phyloP scores from a whole-genome alignment of 352 stramenopile species.

The Globisporangium echinulatum region DNA sequence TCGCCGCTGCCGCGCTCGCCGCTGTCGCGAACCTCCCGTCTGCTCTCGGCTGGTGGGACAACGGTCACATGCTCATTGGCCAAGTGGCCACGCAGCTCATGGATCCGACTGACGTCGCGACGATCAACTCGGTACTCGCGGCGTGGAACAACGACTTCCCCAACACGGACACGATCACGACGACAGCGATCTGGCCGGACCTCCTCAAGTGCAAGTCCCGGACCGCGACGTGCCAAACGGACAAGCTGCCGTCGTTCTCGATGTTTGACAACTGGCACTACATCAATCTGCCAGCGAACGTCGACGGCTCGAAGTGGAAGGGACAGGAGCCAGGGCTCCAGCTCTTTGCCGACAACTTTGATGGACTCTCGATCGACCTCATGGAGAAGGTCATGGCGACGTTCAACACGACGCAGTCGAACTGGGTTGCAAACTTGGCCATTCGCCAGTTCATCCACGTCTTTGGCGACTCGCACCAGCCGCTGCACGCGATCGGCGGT shows the following conservation, averaged over 20 bases:
- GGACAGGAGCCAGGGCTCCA: constrained; percentile 32
- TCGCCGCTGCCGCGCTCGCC: constrained; percentile 9
- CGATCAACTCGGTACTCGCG: constrained; percentile 39
- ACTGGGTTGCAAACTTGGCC: constrained; percentile 53
- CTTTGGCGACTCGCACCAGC: constrained; percentile 58
- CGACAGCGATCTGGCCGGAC: constrained; percentile 46
- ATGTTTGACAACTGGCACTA: constrained; percentile 66
- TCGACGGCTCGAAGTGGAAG: constrained; percentile 34
- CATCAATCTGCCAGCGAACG: constrained; percentile 52
- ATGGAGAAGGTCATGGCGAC: constrained; percentile 41
- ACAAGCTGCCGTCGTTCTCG: constrained; percentile 31
- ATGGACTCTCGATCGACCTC: constrained; percentile 34
- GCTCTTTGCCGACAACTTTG: constrained; percentile 47
- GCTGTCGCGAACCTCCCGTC: constrained; percentile 15
- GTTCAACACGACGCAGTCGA: constrained; percentile 55
- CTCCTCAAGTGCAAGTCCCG: constrained; percentile 50
- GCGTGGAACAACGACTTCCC: constrained; percentile 49
- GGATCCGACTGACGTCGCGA: constrained; percentile 29
- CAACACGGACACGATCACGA: constrained; percentile 44
- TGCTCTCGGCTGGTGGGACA: constrained; percentile 48
- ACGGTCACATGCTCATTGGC: constrained; percentile 55
- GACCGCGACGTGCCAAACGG: constrained; percentile 28
- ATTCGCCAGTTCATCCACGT: constrained; percentile 71
- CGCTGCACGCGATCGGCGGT: constrained; percentile 42
- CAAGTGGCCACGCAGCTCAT: constrained; percentile 49